phyloP scores from a whole-genome alignment of 2,329 filamentous ascomycete species.

The Cryphonectria radicalis region DNA sequence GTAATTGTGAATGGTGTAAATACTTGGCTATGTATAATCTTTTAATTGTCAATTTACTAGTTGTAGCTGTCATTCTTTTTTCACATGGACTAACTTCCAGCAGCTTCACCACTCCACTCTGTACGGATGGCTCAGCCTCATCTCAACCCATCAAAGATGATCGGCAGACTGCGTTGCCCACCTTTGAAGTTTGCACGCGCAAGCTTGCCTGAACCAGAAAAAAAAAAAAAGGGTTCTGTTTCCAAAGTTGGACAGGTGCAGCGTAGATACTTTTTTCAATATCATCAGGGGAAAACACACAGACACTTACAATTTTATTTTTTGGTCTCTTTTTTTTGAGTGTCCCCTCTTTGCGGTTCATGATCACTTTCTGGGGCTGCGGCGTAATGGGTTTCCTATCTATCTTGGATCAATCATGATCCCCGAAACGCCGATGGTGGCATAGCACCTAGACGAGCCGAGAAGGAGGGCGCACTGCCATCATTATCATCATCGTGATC shows the following conservation, averaged over 20 bases:
- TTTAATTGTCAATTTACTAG: no score
- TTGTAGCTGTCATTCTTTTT: neutral
- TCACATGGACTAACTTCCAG: neutral
- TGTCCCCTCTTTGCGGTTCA: neutral
- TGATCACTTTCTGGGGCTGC: no score
- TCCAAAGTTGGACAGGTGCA: no score
- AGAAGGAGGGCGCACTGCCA: constrained; percentile 10
- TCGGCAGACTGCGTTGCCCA: neutral
- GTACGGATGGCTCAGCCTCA: neutral
- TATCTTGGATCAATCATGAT: neutral
- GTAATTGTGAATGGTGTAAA: no score
- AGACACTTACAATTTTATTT: neutral
- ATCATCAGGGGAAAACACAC: no score
- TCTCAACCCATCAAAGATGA: neutral
- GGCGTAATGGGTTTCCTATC: no score
- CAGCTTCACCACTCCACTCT: neutral
- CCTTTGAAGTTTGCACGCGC: neutral
- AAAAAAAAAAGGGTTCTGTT: no score
- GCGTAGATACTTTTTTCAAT: no score
- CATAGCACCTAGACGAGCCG: constrained; percentile 32
- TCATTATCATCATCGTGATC: constrained; percentile 39
- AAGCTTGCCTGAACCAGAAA: no score
- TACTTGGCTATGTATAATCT: no score
- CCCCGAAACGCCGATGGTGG: constrained; percentile 29
- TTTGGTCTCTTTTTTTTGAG: neutral